These are phyloP conservation scores for Penicillium sp. DNA, from an alignment of 2,329 filamentous ascomycete species.

Conservation along the genomic window DNA sequence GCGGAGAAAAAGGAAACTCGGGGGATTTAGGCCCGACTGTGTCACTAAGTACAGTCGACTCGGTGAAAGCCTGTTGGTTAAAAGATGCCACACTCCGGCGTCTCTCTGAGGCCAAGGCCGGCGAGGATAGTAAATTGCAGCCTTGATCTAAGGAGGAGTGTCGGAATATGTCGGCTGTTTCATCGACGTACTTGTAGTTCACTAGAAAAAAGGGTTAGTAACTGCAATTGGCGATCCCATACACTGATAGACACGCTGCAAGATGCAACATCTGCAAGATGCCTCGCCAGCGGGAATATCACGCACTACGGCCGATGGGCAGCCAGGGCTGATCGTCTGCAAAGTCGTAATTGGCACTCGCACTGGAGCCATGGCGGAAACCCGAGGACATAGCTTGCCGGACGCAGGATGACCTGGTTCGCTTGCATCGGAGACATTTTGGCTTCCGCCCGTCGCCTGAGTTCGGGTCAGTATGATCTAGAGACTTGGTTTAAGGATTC, in stretches of 20 bases:
- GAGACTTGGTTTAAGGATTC: neutral
- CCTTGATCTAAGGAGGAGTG: constrained; percentile 13
- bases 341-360: constrained; percentile 33
- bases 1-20: constrained; percentile 2
- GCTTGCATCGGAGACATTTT: constrained; percentile 14
- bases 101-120: neutral
- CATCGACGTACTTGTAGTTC: constrained; percentile 23
- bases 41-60: constrained; percentile 5
- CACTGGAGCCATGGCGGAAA: constrained; percentile 34
- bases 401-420: constrained; percentile 13
- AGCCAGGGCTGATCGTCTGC: constrained; percentile 33
- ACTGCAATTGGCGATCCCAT: constrained; percentile 4
- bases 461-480: neutral
- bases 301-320: constrained; percentile 25
- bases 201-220: constrained; percentile 5
- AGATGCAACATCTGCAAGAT: neutral
- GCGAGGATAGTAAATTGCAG: constrained; percentile 1
- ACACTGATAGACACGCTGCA: neutral
- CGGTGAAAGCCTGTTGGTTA: constrained; percentile 2
- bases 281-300: neutral
- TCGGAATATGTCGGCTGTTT: constrained; percentile 22
- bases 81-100: constrained; percentile 10
- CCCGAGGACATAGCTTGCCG: constrained; percentile 11
- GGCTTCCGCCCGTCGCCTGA: constrained; percentile 16
- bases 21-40: constrained; percentile 1